phyloP scores from a whole-genome alignment of 768 basidiomycete genomes.

The Peribolospora kevripleyi region DNA sequence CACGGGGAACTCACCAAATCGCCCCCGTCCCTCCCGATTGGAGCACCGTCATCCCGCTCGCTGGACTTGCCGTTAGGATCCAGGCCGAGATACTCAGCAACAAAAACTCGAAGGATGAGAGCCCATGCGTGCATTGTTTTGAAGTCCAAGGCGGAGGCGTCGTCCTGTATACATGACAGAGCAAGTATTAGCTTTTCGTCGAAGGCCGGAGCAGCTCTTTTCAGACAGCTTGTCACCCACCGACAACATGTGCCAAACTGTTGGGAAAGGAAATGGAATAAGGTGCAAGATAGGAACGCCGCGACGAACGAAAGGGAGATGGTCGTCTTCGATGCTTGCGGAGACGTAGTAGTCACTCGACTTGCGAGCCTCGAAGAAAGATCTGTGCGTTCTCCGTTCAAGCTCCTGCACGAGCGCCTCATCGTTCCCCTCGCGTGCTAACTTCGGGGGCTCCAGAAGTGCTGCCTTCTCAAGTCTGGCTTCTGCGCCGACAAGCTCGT shows the following conservation, averaged over 20 bases:
- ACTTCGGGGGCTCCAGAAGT: constrained; percentile 22
- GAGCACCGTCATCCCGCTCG: too few species aligned
- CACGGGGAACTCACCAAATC: too few species aligned
- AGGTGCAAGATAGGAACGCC: constrained; percentile 79
- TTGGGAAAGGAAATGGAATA: constrained; percentile 69
- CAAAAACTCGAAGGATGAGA: constrained; percentile 59
- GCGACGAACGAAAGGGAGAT: constrained; percentile 56
- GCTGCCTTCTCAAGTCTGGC: constrained; percentile 39
- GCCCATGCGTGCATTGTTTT: constrained; percentile 77
- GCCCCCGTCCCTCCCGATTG: too few species aligned
- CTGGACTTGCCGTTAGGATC: too few species aligned
- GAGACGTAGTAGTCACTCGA: constrained; percentile 2
- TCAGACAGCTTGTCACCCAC: constrained; percentile 24
- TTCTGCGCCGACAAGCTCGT: constrained; percentile 49
- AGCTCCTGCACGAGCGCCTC: not conserved
- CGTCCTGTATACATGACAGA: constrained; percentile 35
- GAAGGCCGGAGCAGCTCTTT: not conserved
- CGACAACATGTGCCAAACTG: constrained; percentile 58
- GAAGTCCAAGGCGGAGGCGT: constrained; percentile 59
- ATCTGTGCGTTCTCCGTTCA: constrained; percentile 1
- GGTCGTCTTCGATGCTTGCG: constrained; percentile 60
- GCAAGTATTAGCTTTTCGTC: too few species aligned
- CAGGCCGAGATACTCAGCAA: constrained; percentile 61
- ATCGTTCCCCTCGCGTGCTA: constrained; percentile 4
- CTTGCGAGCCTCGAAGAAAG: constrained; percentile 3